Base-by-base conservation (phyloP, 2,329 filamentous ascomycete species). In the Aplosporella prunicola region DNA sequence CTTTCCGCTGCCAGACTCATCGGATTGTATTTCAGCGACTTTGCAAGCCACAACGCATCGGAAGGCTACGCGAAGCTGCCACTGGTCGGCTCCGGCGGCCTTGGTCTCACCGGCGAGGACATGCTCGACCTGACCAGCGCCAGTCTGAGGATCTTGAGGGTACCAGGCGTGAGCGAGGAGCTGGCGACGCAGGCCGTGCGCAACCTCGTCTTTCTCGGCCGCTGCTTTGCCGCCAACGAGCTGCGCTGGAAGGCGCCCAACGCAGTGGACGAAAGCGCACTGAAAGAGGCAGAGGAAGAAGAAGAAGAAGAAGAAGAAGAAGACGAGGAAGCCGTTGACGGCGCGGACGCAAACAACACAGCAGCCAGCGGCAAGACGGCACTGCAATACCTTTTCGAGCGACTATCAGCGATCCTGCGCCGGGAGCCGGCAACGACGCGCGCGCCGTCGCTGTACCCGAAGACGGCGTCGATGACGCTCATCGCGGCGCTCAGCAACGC, bases 161-260 rank as follows among this genome's bases (percentile, higher is more conserved):
- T 74, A 0, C 68, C 72, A 0, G 73, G 72, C 35, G 58, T 89
- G 6, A 78, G 80, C 11, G 80, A 91, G 51, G 71, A 77, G 8
- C 67, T 96, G n/a, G 83, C 83, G 1, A 70, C 76, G 27, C 85
- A 93, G 54, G 78, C 78, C 9, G 76, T 84, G 4, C 82, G 86
- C 46, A 86, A 94, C 45, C 67, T 94, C 23, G 71, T 89, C 24
- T 93, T 93, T 66, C 67, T 98, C 0, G 84, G 79, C 27, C 76
- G 70, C 43, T 78, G 65, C 51, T 73, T 74, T 41, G 71, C 71
- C 10, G 71, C 71, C 22, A 83, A 79, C 45, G 64, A 68, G 51
- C 50, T 69, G 29, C 58, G 49, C 16, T 75, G 56, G 64, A 61
- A 53, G 46, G 58, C 46, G 38, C 53, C 57, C 5, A 65, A 67